A percentile compares a stretch with the other conserved stretches of the same genome.
These are phyloP conservation scores for Mycena vitilis DNA, from an alignment of 768 basidiomycete genomes.

Conservation along the genomic window DNA sequence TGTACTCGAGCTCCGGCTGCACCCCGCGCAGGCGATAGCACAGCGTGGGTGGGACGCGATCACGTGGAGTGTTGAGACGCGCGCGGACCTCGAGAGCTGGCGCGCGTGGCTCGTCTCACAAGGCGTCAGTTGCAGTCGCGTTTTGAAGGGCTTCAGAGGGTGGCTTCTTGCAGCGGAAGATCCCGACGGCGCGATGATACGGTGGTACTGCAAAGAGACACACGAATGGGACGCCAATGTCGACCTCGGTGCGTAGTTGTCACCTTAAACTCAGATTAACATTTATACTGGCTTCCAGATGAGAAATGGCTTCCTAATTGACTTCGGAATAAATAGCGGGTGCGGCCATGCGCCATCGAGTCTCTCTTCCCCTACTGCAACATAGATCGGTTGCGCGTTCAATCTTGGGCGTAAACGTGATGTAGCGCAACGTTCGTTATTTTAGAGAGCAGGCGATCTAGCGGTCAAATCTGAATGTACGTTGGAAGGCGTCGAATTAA, in stretches of 20 bases:
- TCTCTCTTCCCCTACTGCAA: too few relatives aligned
- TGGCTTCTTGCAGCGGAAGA: constrained; percentile 20
- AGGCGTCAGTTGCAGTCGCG: constrained; percentile 15
- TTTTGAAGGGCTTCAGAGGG: constrained; percentile 15
- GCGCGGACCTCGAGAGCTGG: constrained; percentile 23
- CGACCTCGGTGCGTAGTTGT: constrained; percentile 16
- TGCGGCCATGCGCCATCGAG: too few relatives aligned
- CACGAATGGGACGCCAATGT: constrained; percentile 23
- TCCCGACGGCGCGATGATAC: constrained; percentile 21
- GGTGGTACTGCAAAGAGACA: constrained; percentile 30
- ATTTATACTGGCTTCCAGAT: not conserved
- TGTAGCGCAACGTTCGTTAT: too few relatives aligned
- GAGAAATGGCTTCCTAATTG: constrained; percentile 24
- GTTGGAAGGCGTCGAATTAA: too few relatives aligned
- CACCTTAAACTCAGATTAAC: not conserved
- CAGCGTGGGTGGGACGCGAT: constrained; percentile 26
- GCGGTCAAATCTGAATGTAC: too few relatives aligned
- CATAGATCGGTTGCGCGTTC: too few relatives aligned
- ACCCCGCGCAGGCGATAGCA: not conserved
- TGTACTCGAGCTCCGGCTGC: constrained; percentile 14
- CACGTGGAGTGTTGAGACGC: constrained; percentile 26
- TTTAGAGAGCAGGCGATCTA: too few relatives aligned
- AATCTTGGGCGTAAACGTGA: too few relatives aligned
- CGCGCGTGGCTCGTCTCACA: constrained; percentile 1
- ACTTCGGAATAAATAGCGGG: not conserved